Conservation (phyloP, 2,329 filamentous ascomycete species). For the Aspergillus persii region DNA sequence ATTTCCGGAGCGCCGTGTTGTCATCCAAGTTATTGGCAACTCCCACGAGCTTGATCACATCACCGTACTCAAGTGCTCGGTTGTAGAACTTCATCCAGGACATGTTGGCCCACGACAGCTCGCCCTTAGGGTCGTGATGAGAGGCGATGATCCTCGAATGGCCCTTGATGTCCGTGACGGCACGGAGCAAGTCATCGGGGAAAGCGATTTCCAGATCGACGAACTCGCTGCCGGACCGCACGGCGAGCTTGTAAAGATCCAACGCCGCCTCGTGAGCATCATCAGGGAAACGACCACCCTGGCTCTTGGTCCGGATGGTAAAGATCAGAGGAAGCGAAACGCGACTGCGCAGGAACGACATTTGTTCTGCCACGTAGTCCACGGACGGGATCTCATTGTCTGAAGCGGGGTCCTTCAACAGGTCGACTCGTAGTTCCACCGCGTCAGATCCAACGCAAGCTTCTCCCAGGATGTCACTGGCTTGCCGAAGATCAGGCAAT, state of each 20-base stretch:
- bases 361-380: constrained; percentile 78
- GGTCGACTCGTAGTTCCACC: constrained; percentile 88
- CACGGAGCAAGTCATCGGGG: constrained; percentile 70
- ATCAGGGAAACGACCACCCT: constrained; percentile 87
- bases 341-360: constrained; percentile 71
- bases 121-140: constrained; percentile 80
- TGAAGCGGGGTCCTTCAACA: constrained; percentile 70
- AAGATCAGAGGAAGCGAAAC: constrained; percentile 83
- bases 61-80: constrained; percentile 80
- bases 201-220: constrained; percentile 90
- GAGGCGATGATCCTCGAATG: constrained; percentile 86
- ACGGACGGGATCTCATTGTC: constrained; percentile 58
- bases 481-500: constrained; percentile 67
- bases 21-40: constrained; percentile 73
- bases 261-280: constrained; percentile 67
- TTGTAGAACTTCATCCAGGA: constrained; percentile 92
- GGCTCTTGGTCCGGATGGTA: constrained; percentile 79
- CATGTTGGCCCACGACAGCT: constrained; percentile 85
- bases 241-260: constrained; percentile 71
- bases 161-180: constrained; percentile 66
- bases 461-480: constrained; percentile 63
- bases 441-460: constrained; percentile 85
- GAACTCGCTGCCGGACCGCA: constrained; percentile 86
- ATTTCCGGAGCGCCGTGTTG: constrained; percentile 79
- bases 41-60: constrained; percentile 92